phyloP scores from a whole-genome alignment of 371 early-diverging fungal genomes.

The Zopfochytrium polystomum region DNA sequence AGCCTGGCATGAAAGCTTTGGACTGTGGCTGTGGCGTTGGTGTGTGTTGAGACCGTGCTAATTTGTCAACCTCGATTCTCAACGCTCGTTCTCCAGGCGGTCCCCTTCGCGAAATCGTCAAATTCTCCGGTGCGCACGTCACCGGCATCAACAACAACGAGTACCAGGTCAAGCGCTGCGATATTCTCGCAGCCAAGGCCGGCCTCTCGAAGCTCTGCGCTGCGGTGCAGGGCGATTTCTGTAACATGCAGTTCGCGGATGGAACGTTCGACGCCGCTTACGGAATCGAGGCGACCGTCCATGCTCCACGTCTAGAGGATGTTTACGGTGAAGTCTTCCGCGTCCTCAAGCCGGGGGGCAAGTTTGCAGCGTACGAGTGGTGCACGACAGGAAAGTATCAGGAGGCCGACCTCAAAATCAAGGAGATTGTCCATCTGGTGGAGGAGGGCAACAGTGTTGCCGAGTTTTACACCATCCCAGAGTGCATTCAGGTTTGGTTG shows the following conservation, averaged over 20 bases:
- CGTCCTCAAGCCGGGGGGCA: slow-evolving; percentile 85
- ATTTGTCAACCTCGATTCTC: no score
- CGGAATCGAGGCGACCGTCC: slow-evolving; percentile 92
- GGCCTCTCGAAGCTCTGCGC: slow-evolving; percentile 48
- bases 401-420: slow-evolving; percentile 67
- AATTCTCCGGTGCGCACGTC: slow-evolving; percentile 83
- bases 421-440: slow-evolving; percentile 72
- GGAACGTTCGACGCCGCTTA: slow-evolving; percentile 79
- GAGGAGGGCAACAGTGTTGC: slow-evolving; percentile 87
- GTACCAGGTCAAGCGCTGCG: slow-evolving; percentile 83
- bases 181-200: slow-evolving; percentile 63
- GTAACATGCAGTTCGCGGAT: slow-evolving; percentile 85
- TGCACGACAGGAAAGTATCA: slow-evolving; percentile 82
- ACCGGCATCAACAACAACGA: slow-evolving; percentile 94
- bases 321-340: slow-evolving; percentile 87
- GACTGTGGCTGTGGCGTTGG: slow-evolving; percentile 92
- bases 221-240: slow-evolving; percentile 73
- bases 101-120: slow-evolving; percentile 86
- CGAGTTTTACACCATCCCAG: slow-evolving; percentile 67
- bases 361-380: slow-evolving; percentile 92
- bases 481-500: slow-evolving; percentile 32
- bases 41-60: no score
- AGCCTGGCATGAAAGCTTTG: slow-evolving; percentile 58
- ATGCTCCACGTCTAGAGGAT: slow-evolving; percentile 63
- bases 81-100: no score